phyloP scores from a whole-genome alignment of 176 grass and related monocot species.

The Carex cristatella region DNA sequence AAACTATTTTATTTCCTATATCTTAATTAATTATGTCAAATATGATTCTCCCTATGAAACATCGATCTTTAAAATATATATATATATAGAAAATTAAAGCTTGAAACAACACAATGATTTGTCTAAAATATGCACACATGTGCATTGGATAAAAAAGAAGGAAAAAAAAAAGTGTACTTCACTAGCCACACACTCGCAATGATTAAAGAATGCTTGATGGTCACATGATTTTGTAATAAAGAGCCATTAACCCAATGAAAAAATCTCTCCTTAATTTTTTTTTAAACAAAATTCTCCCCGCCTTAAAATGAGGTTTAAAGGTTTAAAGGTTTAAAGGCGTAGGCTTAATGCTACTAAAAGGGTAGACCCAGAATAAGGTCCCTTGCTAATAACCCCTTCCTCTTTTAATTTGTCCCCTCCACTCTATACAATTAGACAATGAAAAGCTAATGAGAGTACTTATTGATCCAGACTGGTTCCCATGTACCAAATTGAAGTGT shows the following conservation, averaged over 20 bases:
- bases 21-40: background rate
- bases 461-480: background rate
- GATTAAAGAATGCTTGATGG: conserved; percentile 27
- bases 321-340: conserved; percentile 20
- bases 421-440: conserved; percentile 27
- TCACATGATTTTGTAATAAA: conserved; percentile 24
- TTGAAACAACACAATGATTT: background rate
- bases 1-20: no score
- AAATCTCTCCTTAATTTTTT: background rate
- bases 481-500: background rate
- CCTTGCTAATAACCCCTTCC: conserved; percentile 3
- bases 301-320: conserved; percentile 21
- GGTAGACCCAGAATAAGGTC: conserved; percentile 23
- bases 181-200: conserved; percentile 17
- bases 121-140: background rate
- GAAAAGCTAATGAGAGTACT: conserved; percentile 20
- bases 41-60: background rate
- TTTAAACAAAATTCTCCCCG: background rate
- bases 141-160: conserved; percentile 10
- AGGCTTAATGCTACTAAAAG: conserved; percentile 31
- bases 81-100: background rate
- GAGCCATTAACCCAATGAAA: conserved; percentile 16
- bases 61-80: background rate
- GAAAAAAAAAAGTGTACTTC: conserved; percentile 10
- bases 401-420: conserved; percentile 29